Percentiles rank a stretch among this genome's conserved stretches.
These are phyloP conservation scores for Alternaria ventricosa DNA, from an alignment of 2,329 filamentous ascomycete genomes.

Conservation along the genomic window DNA sequence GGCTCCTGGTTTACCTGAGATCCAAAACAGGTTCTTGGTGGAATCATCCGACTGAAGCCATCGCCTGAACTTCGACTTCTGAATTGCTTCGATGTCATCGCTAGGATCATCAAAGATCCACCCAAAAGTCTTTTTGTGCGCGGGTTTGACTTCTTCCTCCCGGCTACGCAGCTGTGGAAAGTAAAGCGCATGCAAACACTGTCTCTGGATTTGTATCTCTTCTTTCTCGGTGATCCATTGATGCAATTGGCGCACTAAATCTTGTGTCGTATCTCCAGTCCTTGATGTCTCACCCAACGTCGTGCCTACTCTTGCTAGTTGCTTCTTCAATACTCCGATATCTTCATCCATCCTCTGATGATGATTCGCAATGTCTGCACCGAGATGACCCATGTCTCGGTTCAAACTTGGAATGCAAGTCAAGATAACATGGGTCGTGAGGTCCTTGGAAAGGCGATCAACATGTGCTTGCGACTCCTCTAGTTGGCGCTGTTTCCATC, in stretches of 20 bases:
- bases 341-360: background rate
- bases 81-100: background rate
- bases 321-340: background rate
- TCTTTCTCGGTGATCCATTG: conserved; percentile 9
- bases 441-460: background rate
- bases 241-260: background rate
- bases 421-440: background rate
- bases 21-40: conserved; percentile 44
- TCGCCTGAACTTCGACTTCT: background rate
- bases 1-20: conserved; percentile 42
- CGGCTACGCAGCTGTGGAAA: conserved; percentile 4
- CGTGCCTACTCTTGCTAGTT: background rate
- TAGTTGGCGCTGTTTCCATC: too few species aligned
- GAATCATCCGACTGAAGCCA: background rate
- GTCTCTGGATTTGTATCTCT: background rate
- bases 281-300: background rate
- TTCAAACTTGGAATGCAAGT: background rate
- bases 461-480: background rate
- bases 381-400: background rate
- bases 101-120: background rate
- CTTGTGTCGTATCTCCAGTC: background rate
- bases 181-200: conserved; percentile 10
- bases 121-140: conserved; percentile 9
- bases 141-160: background rate
- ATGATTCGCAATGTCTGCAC: background rate